phyloP scores from a whole-genome alignment of 2,329 filamentous ascomycete species.

The Aureobasidium lini region DNA sequence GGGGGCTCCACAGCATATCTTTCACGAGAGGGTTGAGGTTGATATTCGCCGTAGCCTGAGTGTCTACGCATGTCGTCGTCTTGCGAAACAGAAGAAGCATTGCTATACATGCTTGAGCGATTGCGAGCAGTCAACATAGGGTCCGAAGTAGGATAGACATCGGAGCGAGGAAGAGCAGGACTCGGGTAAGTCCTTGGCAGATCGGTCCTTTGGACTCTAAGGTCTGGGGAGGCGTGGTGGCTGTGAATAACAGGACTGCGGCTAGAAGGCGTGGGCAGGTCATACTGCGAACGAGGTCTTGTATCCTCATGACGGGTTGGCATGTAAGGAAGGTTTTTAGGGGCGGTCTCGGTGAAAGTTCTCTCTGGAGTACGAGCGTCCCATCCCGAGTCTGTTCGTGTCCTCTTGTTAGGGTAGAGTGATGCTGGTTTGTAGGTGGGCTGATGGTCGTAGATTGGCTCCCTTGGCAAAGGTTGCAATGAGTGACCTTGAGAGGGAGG shows the following conservation, averaged over 20 bases:
- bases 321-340: constrained; percentile 8
- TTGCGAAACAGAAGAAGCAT: constrained; percentile 8
- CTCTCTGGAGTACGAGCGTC: constrained; percentile 10
- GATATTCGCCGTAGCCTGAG: constrained; percentile 8
- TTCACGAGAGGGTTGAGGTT: neutral
- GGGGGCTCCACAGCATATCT: constrained; percentile 10
- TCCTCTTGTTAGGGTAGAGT: constrained; percentile 30
- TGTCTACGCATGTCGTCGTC: constrained; percentile 5
- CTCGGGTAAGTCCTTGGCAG: constrained; percentile 5
- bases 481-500: constrained; percentile 21
- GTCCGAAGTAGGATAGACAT: neutral
- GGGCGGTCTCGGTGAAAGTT: neutral
- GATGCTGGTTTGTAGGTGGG: constrained; percentile 28
- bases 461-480: constrained; percentile 24
- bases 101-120: constrained; percentile 13
- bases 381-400: constrained; percentile 20
- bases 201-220: neutral
- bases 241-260: constrained; percentile 6
- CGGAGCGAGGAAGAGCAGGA: neutral
- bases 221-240: constrained; percentile 7
- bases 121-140: constrained; percentile 3
- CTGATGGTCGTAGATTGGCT: constrained; percentile 24
- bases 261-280: constrained; percentile 4
- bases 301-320: neutral
- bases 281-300: constrained; percentile 3